Base-by-base conservation (phyloP, 225 moss, liverwort and hornwort species). In the Marchantia polymorpha region DNA sequence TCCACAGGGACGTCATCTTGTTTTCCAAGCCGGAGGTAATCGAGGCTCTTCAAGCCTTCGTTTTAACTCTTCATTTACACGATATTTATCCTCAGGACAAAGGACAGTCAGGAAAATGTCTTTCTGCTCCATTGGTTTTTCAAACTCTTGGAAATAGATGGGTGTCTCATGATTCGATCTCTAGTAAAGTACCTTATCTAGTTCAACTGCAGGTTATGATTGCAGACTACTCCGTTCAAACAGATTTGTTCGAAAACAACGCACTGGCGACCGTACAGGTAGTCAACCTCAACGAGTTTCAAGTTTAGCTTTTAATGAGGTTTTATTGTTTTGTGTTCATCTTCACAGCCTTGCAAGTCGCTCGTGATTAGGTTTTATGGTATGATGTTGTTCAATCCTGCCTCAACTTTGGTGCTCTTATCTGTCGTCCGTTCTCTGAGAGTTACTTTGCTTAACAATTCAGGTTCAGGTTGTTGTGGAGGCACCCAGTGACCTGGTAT, bases 401-500 rank as follows among this genome's bases (percentile, higher is more conserved):
- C 53, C 26, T 55, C 54, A 27, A 51, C 19, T 53, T 3, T 26
- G 56, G 56, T 13, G 39, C 39, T 39, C 39, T 56, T 56, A 19
- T 39, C 56, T 56, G 13, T 19, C 9, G 56, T 56, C 13, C 19
- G 56, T 56, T 56, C 19, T 19, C 39, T 39, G 39, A 39, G 39
- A 53, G 19, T 51, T 16, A 17, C 12, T 23, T 14, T 53, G 26
- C 27, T 14, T 52, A 26, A 72, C 51, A 50, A 20, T 25, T 20
- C 86, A 99, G 99, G 95, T 99, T 50, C 87, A 91, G 85, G 85
- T 91, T 79, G 82, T 87, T 84, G 92, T 99, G 82, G 95, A 95
- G 85, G 95, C 89, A 64, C 95, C 95, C 30, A 88, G 89, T 78
- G 91, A 92, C 54, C 75, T 90, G 82, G 87, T 93, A 80, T 85